These are phyloP conservation scores for Macadamia tetraphylla DNA, from an alignment of 164 flowering plant genomes.

Conservation along the genomic window DNA sequence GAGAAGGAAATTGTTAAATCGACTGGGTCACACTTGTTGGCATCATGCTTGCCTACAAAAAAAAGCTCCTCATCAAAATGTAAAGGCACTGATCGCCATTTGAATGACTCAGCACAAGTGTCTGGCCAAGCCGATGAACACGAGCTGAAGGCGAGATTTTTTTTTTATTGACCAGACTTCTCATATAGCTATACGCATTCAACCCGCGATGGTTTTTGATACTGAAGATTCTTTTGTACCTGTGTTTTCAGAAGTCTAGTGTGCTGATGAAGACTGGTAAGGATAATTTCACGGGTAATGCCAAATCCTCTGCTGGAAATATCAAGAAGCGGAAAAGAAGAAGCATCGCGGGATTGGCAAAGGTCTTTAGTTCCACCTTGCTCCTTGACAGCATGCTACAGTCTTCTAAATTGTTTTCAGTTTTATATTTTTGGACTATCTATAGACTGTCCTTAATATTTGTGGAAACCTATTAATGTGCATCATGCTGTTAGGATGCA, in stretches of 20 bases:
- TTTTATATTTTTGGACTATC: not conserved
- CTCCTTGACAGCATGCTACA: not conserved
- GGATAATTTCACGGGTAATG: constrained; percentile 10
- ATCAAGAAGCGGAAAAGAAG: constrained; percentile 56
- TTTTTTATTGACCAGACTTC: constrained; percentile 3
- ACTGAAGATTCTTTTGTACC: not conserved
- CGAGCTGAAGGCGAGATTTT: constrained; percentile 35
- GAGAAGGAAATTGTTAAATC: constrained; percentile 21
- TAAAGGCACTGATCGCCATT: constrained; percentile 22
- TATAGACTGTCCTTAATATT: too few species aligned
- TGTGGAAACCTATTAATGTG: too few species aligned
- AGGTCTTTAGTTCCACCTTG: constrained; percentile 33
- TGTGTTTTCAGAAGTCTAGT: constrained; percentile 29
- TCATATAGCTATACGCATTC: not conserved
- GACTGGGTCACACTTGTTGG: constrained; percentile 33
- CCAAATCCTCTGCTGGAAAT: constrained; percentile 35
- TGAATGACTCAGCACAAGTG: constrained; percentile 17
- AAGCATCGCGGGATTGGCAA: constrained; percentile 65
- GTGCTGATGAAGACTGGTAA: constrained; percentile 19
- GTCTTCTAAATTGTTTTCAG: not conserved
- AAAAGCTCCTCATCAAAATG: constrained; percentile 31
- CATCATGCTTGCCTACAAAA: constrained; percentile 30
- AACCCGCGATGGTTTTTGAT: not conserved
- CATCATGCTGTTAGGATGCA: too few species aligned
- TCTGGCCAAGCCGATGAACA: constrained; percentile 23